phyloP scores from a whole-genome alignment of 2,329 filamentous ascomycete genomes.

The Parasarocladium wereldwijsianum region DNA sequence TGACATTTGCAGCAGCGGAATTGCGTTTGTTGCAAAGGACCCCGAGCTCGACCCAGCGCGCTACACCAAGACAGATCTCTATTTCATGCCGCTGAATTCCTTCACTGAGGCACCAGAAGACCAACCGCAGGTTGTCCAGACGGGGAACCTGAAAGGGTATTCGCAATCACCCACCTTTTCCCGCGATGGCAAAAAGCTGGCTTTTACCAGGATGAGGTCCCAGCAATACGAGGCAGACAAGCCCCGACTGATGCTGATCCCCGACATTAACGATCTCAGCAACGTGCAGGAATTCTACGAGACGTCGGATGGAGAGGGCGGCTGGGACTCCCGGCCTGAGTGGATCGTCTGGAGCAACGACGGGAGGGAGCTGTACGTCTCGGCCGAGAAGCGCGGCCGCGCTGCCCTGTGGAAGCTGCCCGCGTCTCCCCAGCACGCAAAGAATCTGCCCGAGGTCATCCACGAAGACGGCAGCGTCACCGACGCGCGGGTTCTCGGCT shows the following conservation, averaged over 20 bases:
- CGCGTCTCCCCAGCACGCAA: conserved; percentile 33
- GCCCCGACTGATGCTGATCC: conserved; percentile 49
- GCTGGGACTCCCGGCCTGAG: conserved; percentile 45
- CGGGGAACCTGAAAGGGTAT: conserved; percentile 47
- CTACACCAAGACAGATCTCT: conserved; percentile 72
- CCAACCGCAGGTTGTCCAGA: conserved; percentile 33
- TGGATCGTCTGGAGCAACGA: conserved; percentile 41
- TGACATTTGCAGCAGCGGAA: conserved; percentile 50
- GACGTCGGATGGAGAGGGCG: conserved; percentile 46
- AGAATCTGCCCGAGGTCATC: conserved; percentile 31
- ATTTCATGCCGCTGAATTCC: conserved; percentile 49
- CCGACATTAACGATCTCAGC: conserved; percentile 41
- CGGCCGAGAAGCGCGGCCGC: conserved; percentile 55
- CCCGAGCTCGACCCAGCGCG: conserved; percentile 55
- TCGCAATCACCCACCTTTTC: conserved; percentile 57
- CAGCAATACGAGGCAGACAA: conserved; percentile 67
- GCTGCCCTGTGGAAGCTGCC: conserved; percentile 48
- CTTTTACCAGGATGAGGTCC: conserved; percentile 65
- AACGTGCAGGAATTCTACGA: conserved; percentile 48
- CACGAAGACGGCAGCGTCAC: conserved; percentile 38
- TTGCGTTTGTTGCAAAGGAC: conserved; percentile 65
- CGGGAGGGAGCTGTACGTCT: conserved; percentile 53
- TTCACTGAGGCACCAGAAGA: conserved; percentile 40
- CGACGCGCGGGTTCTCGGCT: conserved; percentile 36
- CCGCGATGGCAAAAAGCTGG: conserved; percentile 52